Evolutionary conservation across 1,284 basidiomycete species (phyloP).

Genomic region (Ustilago xerochloae): DNA sequence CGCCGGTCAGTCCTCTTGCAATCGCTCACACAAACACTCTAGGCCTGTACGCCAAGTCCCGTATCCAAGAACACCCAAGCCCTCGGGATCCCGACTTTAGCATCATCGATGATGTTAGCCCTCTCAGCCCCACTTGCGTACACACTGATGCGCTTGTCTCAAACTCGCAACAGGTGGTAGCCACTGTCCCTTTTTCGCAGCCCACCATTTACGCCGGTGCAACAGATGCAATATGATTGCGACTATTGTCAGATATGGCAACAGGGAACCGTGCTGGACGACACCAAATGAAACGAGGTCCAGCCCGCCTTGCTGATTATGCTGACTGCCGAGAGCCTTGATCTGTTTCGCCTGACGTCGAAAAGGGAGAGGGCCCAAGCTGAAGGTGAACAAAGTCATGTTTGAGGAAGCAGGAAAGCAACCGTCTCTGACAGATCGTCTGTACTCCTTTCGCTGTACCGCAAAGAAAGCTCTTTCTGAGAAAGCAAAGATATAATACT

Average conservation of each 20-base stretch:
- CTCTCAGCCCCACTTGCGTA: background rate
- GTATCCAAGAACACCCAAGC: slow-evolving; percentile 4
- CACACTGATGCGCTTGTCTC: background rate
- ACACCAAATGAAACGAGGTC: background rate
- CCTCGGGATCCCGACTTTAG: slow-evolving; percentile 4
- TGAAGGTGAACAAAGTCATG: too few species aligned
- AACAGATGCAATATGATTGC: background rate
- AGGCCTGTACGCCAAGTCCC: slow-evolving; percentile 21
- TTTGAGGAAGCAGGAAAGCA: too few species aligned
- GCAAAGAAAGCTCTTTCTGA: too few species aligned
- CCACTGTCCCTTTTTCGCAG: background rate
- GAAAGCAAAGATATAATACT: background rate
- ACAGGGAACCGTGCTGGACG: background rate
- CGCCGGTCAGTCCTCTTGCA: background rate
- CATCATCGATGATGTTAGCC: too few species aligned
- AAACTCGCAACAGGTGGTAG: background rate
- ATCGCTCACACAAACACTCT: slow-evolving; percentile 8
- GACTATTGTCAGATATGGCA: background rate
- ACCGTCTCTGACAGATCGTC: too few species aligned
- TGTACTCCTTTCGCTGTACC: too few species aligned
- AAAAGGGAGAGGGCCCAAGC: background rate
- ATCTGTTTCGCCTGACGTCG: background rate
- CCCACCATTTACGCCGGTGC: background rate
- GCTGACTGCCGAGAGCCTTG: background rate
- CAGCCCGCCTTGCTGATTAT: background rate